A percentile compares a stretch with the other conserved stretches of the same genome.
phyloP scores from a whole-genome alignment of 176 grass and related monocot genomes.

The Paspalum vaginatum region DNA sequence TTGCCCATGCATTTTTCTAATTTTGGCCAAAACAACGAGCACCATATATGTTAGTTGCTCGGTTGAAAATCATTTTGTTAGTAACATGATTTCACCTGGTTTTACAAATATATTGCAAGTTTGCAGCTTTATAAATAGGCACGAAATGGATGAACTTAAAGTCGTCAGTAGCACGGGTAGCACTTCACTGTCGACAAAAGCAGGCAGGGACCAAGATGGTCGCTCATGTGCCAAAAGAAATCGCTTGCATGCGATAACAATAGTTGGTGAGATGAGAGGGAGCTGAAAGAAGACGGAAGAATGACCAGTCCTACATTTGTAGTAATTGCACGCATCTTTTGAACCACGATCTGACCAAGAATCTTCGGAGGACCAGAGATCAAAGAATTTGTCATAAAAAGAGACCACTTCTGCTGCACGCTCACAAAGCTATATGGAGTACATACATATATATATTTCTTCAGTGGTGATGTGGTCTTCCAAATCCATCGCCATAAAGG shows the following conservation, averaged over 20 bases:
- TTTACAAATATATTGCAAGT: neutral
- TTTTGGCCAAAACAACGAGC: too few relatives aligned
- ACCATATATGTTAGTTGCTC: too few relatives aligned
- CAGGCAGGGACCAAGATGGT: neutral
- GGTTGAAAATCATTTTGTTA: too few relatives aligned
- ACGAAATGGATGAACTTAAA: neutral
- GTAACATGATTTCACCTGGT: neutral
- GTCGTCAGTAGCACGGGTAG: constrained; percentile 17
- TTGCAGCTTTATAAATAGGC: neutral
- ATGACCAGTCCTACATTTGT: neutral
- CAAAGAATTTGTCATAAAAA: constrained; percentile 6
- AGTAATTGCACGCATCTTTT: neutral
- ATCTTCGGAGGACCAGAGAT: neutral
- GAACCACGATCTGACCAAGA: neutral
- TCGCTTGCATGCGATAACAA: neutral
- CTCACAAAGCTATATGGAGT: neutral
- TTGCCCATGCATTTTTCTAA: too few relatives aligned
- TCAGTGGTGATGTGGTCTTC: constrained; percentile 16
- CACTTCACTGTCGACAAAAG: constrained; percentile 22
- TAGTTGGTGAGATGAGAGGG: constrained; percentile 9
- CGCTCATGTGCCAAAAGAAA: neutral
- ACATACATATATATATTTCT: neutral
- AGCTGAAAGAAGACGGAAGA: constrained; percentile 12
- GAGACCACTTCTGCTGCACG: neutral
- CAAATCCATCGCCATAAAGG: constrained; percentile 18